Evolutionary conservation across 2,329 filamentous ascomycete species (phyloP), one percentile per base, ranked within the genome.

Genomic region (Xylaria sp.): DNA sequence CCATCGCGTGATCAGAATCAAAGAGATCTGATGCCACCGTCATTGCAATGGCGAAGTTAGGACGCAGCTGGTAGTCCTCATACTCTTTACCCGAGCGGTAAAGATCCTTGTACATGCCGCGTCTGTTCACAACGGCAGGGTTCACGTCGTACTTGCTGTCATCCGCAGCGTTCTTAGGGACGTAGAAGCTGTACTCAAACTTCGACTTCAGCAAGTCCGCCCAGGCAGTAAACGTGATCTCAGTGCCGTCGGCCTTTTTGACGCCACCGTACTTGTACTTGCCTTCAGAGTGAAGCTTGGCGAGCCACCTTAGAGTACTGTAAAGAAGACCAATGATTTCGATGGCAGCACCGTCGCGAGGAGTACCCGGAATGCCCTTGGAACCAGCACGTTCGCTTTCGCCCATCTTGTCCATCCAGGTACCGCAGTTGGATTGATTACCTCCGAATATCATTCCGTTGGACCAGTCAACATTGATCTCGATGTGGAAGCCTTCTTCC

Each of bases 401-500:
- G n/a, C 94, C 94, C 94, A 99, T 99, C 82, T 99, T 99, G 80
- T 99, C 94, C 92, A 97, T 97, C 94, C 94, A 99, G 1, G 94
- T 99, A 55, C 94, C 94, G 69, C 95, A 99, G 75, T 99, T 99
- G 76, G 79, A 82, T 71, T 97, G 92, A 70, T 91, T 97, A 39
- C 95, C 94, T 58, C 95, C 94, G 70, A 95, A 96, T 59, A 99
- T 87, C 64, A 99, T 83, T 19, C 94, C 95, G 4, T 86, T 94
- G 37, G 83, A 79, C 93, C 93, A 97, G 72, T 99, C 93, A 9
- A 96, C 90, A 61, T 89, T 84, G 67, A 97, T 88, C 61, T 94
- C 87, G 65, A 96, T 91, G 70, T 97, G 86, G 79, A 99, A 99
- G 0, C 94, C 94, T 69, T 92, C 88, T 3, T 90, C 83, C 64